Conservation (phyloP, 2,329 filamentous ascomycete species). For the Cladosporium halotolerans region DNA sequence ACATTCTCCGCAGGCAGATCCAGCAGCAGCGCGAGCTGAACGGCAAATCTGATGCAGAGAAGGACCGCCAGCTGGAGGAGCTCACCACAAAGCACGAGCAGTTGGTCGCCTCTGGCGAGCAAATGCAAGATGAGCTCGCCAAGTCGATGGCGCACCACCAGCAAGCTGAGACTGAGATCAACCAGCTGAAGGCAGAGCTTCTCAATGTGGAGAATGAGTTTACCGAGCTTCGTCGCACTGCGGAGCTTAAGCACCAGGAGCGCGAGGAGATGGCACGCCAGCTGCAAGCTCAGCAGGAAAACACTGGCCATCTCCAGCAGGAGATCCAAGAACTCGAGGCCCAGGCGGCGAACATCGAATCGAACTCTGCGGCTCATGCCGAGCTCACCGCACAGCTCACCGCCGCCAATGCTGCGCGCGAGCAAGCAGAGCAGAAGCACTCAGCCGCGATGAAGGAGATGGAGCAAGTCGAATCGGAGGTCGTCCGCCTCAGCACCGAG, state of each 20-base stretch:
- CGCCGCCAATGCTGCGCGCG: constrained; percentile 14
- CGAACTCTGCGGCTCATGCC: constrained; percentile 23
- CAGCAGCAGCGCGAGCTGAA: constrained; percentile 93
- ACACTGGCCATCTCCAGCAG: constrained; percentile 30
- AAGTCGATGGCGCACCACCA: constrained; percentile 24
- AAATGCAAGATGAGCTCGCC: constrained; percentile 27
- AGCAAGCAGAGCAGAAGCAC: constrained; percentile 22
- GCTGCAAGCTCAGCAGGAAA: constrained; percentile 27
- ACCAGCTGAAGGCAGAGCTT: constrained; percentile 31
- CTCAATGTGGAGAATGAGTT: constrained; percentile 37
- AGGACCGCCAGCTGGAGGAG: constrained; percentile 30
- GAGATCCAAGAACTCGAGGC: constrained; percentile 29
- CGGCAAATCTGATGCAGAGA: constrained; percentile 67
- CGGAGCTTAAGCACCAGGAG: constrained; percentile 27
- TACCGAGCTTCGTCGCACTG: constrained; percentile 24
- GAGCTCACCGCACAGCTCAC: constrained; percentile 17
- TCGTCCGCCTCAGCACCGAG: constrained; percentile 64
- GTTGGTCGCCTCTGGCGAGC: constrained; percentile 21
- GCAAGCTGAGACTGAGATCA: constrained; percentile 24
- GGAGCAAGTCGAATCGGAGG: constrained; percentile 51
- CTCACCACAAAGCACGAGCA: constrained; percentile 25
- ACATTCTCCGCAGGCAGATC: constrained; percentile 82
- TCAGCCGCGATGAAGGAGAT: constrained; percentile 28
- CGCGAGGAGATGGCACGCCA: constrained; percentile 20
- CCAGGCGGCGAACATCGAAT: constrained; percentile 24